Evolutionary conservation across 2,329 filamentous ascomycete genomes (phyloP).

Genomic region (Lasiodiplodia gonubiensis): DNA sequence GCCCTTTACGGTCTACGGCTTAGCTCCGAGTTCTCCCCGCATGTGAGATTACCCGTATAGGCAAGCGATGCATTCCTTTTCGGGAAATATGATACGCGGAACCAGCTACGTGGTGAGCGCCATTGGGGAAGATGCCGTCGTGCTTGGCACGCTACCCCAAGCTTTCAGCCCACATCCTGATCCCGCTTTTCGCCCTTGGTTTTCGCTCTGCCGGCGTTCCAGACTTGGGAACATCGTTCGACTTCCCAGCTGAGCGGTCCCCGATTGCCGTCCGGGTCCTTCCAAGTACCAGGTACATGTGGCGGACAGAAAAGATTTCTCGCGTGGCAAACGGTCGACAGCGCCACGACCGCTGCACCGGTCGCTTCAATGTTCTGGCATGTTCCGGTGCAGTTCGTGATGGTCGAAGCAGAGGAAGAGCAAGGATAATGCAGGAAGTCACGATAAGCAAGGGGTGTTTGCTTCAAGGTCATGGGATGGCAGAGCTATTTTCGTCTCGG

Average conservation of each 20-base stretch:
- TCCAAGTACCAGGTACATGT: not conserved
- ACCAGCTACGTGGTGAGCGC: not conserved
- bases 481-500: not conserved
- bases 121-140: not conserved
- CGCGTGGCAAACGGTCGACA: not conserved
- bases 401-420: not conserved
- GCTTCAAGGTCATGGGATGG: not conserved
- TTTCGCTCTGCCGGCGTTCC: not conserved
- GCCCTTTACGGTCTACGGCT: not conserved
- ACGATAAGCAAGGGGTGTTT: not conserved
- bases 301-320: not conserved
- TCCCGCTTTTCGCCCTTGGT: not conserved
- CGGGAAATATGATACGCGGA: not conserved
- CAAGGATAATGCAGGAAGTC: not conserved
- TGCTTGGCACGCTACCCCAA: conserved; percentile 11
- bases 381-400: not conserved
- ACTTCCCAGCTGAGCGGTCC: not conserved
- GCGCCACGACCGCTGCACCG: not conserved
- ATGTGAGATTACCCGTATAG: not conserved
- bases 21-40: conserved; percentile 4
- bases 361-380: not conserved
- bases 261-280: not conserved
- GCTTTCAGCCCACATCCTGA: not conserved
- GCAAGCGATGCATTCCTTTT: not conserved
- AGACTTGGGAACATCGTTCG: not conserved